A percentile compares a stretch with the other conserved stretches of the same genome.
These are phyloP conservation scores for Ceratocystiopsis sp. DNA, from an alignment of 2,329 filamentous ascomycete genomes.

Conservation along the genomic window DNA sequence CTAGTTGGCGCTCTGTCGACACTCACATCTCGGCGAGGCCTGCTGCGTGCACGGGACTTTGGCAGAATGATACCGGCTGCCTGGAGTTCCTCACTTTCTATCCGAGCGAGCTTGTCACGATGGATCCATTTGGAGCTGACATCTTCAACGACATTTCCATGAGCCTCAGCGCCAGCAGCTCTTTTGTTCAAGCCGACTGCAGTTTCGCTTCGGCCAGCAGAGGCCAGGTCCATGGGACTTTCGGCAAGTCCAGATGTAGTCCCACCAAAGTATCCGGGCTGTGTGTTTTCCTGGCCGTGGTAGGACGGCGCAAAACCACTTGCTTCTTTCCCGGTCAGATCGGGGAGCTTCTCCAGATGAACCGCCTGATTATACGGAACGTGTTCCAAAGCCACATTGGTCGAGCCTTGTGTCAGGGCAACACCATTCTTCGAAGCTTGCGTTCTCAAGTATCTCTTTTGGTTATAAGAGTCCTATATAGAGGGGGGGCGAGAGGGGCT, in stretches of 20 bases:
- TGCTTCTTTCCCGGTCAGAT: conserved; percentile 4
- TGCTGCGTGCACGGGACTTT: conserved; percentile 30
- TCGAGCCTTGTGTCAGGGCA: neutral
- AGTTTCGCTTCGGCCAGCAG: neutral
- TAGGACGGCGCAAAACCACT: conserved; percentile 6
- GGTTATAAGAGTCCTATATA: conserved; percentile 6
- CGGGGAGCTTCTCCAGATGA: neutral
- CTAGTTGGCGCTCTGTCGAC: conserved; percentile 15
- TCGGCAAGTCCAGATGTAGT: conserved; percentile 23
- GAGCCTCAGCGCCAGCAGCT: conserved; percentile 5
- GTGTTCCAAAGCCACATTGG: neutral
- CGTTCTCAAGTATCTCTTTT: conserved; percentile 1
- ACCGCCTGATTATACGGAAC: neutral
- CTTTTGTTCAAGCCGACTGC: conserved; percentile 8
- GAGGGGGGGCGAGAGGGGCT: too few relatives aligned
- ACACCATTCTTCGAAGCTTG: neutral
- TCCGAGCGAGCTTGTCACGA: conserved; percentile 64
- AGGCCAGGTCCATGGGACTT: conserved; percentile 26
- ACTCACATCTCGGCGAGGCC: conserved; percentile 10
- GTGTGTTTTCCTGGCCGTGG: conserved; percentile 13
- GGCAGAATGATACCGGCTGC: conserved; percentile 55
- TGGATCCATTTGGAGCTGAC: conserved; percentile 72
- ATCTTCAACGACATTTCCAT: conserved; percentile 15
- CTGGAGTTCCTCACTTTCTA: conserved; percentile 66
- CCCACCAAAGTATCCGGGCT: conserved; percentile 23